These are phyloP conservation scores for Metarhizium sp. DNA, from an alignment of 2,329 filamentous ascomycete genomes.

Conservation along the genomic window DNA sequence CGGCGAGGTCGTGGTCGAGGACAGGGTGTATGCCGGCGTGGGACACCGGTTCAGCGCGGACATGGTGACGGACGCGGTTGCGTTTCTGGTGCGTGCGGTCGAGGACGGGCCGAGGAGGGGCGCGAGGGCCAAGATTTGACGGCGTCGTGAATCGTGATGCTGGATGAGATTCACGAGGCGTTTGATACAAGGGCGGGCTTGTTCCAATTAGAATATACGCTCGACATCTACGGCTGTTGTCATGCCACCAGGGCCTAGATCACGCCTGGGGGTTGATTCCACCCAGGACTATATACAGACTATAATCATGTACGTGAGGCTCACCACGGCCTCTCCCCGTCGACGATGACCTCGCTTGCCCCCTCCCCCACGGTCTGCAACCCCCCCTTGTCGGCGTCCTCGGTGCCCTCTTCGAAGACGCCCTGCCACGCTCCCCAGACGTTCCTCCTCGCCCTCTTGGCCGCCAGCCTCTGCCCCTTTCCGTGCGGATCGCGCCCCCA, in stretches of 20 bases:
- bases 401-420: constrained; percentile 30
- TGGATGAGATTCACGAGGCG: background rate
- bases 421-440: constrained; percentile 35
- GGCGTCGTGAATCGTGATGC: background rate
- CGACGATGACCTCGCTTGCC: constrained; percentile 31
- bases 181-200: background rate
- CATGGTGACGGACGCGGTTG: constrained; percentile 59
- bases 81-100: constrained; percentile 48
- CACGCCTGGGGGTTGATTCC: too few species aligned
- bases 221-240: too few species aligned
- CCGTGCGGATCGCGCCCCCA: constrained; percentile 47
- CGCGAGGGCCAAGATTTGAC: constrained; percentile 21
- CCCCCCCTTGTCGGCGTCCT: constrained; percentile 22
- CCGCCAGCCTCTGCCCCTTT: constrained; percentile 29
- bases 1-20: constrained; percentile 47
- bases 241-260: too few species aligned
- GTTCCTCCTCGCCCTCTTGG: constrained; percentile 41
- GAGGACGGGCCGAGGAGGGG: constrained; percentile 18
- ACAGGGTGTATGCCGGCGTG: constrained; percentile 57
- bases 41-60: constrained; percentile 59
- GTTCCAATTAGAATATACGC: too few species aligned
- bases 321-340: constrained; percentile 31
- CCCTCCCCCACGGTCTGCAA: constrained; percentile 23
- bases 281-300: too few species aligned
- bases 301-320: too few species aligned